Base-by-base conservation (phyloP, 2,329 filamentous ascomycete genomes). In the Biscogniauxia mediterranea region DNA sequence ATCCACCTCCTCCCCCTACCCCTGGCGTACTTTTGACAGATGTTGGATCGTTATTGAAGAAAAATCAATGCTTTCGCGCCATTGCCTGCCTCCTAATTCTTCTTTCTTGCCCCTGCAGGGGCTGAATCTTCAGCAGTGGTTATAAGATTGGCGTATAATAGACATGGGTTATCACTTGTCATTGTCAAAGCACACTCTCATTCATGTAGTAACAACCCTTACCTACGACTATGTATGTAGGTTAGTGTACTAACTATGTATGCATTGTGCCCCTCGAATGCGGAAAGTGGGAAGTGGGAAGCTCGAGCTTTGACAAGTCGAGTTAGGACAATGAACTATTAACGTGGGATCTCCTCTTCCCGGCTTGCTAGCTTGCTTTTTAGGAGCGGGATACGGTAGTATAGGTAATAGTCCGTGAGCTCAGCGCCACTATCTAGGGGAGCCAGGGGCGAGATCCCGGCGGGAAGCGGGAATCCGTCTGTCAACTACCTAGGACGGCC, bases 61-160 rank as follows among this genome's bases (percentile, higher is more conserved):
- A 49, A 59, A 55, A 57, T 63, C 63, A 60, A 46, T 61, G 57
- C 61, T 55, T 57, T 60, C 38, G 17, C 59, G 57, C 61, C 56
- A 25, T 59, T 57, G 62, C 51, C 56, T 54, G 56, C 61, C 53
- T 55, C 19, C 56, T 32, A 32, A 8, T 32, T 13, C 28, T 32
- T 32, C 11, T 32, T 32, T 32, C 2, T 6, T 32, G 28, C 19
- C 38, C n/a, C 49, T 53, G 51, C 54, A 51, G 54, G 59, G 58
- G 21, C 28, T 32, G 54, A 59, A 57, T 59, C 50, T 54, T 59
- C 54, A 55, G 52, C 55, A 49, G 57, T 20, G 32, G 25, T 15
- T 32, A 32, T 54, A 54, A 32, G 52, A 54, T 54, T 54, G 52
- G 26, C 52, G 38, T 32, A 32, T 2, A 54, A 32, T 26, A 54